Evolutionary conservation across 257 asterid species (phyloP).

Genomic region (Lycium barbarum): DNA sequence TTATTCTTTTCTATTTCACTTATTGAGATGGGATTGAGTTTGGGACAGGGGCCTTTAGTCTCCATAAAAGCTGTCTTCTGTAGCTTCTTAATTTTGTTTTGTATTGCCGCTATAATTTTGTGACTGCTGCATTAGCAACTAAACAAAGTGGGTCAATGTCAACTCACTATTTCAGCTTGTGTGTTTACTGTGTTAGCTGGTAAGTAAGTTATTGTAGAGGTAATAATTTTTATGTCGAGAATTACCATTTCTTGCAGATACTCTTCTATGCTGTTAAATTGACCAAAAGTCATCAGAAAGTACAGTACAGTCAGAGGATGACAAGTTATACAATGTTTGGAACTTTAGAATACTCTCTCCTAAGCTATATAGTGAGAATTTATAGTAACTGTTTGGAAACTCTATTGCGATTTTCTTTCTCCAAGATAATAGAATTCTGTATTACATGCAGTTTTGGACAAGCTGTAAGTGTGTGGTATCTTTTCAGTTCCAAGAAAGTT

Average conservation of each 20-base stretch:
- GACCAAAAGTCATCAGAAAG: not conserved
- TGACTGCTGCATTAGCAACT: constrained; percentile 10
- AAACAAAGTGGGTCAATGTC: not conserved
- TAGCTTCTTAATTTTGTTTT: not conserved
- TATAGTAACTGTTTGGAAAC: not conserved
- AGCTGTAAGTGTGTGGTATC: not conserved
- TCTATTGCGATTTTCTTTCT: not conserved
- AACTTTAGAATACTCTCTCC: not conserved
- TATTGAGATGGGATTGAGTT: not conserved
- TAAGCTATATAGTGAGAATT: not conserved
- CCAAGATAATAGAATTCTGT: not conserved
- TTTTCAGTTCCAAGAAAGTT: not conserved
- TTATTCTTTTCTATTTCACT: constrained; percentile 11
- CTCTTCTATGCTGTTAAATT: not conserved
- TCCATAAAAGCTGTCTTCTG: not conserved
- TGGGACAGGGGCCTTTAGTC: not conserved
- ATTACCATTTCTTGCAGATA: not conserved
- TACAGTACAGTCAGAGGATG: not conserved
- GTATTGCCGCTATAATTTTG: not conserved
- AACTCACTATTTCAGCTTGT: not conserved
- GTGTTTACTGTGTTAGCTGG: not conserved
- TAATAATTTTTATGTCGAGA: not conserved
- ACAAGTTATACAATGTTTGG: not conserved
- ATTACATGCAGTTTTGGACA: not conserved
- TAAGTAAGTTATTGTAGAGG: not conserved